Conservation (phyloP, 441 rosid species). For the Jatropha multifida region DNA sequence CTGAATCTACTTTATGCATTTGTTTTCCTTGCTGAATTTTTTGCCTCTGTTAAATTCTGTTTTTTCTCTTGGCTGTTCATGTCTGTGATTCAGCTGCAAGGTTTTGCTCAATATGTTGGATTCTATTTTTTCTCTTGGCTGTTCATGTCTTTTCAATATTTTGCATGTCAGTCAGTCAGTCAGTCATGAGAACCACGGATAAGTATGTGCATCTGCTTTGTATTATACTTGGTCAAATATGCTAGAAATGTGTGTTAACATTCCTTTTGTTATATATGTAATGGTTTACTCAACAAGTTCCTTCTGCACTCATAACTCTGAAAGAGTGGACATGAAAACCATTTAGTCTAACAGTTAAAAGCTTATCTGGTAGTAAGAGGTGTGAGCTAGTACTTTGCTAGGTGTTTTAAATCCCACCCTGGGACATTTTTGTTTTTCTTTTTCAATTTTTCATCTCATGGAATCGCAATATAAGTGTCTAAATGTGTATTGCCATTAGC, state of each 20-base stretch:
- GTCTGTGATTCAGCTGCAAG: neutral
- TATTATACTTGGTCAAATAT: neutral
- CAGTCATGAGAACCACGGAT: neutral
- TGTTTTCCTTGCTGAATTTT: neutral
- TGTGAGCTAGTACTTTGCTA: neutral
- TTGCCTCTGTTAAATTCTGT: neutral
- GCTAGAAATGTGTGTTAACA: neutral
- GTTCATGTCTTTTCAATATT: neutral
- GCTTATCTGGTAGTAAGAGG: neutral
- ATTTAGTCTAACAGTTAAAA: neutral
- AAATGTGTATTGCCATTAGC: neutral
- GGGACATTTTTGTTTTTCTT: neutral
- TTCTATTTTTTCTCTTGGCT: neutral
- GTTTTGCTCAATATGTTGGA: neutral
- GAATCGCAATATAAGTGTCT: neutral
- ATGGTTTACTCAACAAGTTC: neutral
- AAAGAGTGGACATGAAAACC: slow-evolving; percentile 6
- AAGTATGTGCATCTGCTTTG: neutral
- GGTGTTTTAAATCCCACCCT: neutral
- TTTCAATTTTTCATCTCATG: too few species aligned
- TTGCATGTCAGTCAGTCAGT: too few species aligned
- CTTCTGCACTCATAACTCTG: neutral
- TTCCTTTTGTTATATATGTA: neutral
- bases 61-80: neutral
- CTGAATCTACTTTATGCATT: neutral